phyloP scores from a whole-genome alignment of 257 asterid genomes.

The Solanum piurae region DNA sequence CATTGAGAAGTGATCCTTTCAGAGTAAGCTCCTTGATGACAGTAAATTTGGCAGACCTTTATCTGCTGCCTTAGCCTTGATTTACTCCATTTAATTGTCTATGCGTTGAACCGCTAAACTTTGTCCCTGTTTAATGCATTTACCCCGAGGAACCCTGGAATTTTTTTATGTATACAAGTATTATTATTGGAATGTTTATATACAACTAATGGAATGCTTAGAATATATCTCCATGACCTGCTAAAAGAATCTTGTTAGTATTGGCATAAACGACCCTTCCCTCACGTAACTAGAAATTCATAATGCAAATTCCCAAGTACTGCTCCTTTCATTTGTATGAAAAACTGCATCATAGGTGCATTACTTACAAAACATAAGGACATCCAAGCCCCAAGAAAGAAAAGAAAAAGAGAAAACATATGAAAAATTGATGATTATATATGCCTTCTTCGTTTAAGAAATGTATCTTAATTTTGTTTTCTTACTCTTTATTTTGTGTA shows the following conservation, averaged over 20 bases:
- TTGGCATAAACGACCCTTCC: background rate
- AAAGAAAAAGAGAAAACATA: too few species aligned
- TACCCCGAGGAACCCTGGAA: background rate
- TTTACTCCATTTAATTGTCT: background rate
- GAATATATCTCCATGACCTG: background rate
- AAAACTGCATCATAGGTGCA: background rate
- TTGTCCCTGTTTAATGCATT: background rate
- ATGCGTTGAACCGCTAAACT: background rate
- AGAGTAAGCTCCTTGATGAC: too few species aligned
- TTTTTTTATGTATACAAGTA: background rate
- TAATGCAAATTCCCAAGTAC: background rate
- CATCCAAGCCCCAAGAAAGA: too few species aligned
- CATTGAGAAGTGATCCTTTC: constrained; percentile 58
- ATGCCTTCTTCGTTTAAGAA: background rate
- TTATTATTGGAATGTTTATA: background rate
- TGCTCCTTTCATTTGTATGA: background rate
- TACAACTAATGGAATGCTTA: background rate
- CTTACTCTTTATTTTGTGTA: background rate
- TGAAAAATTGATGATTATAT: background rate
- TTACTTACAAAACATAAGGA: too few species aligned
- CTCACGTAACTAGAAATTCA: background rate
- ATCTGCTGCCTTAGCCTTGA: background rate
- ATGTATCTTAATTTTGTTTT: background rate
- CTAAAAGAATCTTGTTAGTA: background rate
- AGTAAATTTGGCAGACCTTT: too few species aligned